Base-by-base conservation (phyloP, 345 rosid species). In the Arabidopsis arenosa region DNA sequence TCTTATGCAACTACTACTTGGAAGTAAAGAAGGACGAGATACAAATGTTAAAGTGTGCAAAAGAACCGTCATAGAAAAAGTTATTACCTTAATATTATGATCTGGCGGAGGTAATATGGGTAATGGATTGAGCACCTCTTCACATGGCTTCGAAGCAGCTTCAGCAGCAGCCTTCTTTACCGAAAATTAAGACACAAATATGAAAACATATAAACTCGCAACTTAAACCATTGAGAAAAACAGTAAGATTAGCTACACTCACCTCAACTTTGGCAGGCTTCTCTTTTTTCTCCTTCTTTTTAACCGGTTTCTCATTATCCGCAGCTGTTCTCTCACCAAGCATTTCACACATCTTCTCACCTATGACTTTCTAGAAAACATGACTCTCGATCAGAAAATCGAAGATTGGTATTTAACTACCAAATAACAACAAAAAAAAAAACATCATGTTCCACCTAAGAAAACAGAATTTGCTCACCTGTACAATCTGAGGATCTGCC, bases 281-380 rank as follows among this genome's bases (percentile, higher is more conserved):
- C 83, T 95, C 96, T 69, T 92, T 94, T 76, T 79, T 85, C 70
- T 83, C 85, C 85, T 89, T 90, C 89, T 66, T 86, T 82, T 92
- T 90, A 43, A 86, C 36, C 75, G 94, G 97, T 71, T 90, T 94
- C 80, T 88, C 99, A 75, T 88, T 77, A 78, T 94, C 96, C 41
- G 91, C 91, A 63, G 90, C 96, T 41, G 97, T 92, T 81, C 79
- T 89, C 74, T 89, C 96, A 75, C 97, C 99, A 80, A 94, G 89
- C 66, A 89, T 72, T 81, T 88, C 93, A 73, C 69, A 77, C 74
- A 92, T 66, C 76, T 90, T 92, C 73, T 79, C 76, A 74, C 87
- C 97, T 55, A 92, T 79, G 69, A 84, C 77, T 86, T 89, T 73
- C 97, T n/a, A n/a, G n/a, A n/a, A n/a, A n/a, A n/a, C n/a, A n/a